phyloP scores from a whole-genome alignment of 768 basidiomycete genomes.

The Mycena alexandri region DNA sequence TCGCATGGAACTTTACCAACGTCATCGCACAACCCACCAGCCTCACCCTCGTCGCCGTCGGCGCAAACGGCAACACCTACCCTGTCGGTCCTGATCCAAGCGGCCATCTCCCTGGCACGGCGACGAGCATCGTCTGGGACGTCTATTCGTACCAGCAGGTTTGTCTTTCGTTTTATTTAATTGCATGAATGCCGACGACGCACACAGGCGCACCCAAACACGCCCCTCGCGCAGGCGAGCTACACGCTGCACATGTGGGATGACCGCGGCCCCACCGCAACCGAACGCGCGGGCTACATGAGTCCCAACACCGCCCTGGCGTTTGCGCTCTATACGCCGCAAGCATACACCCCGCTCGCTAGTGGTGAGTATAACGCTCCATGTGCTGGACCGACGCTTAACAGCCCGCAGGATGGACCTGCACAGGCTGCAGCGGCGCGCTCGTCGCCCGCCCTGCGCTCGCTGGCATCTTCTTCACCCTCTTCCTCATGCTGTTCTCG shows the following conservation, averaged over 20 bases:
- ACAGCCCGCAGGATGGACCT: constrained; percentile 37
- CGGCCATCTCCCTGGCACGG: constrained; percentile 77
- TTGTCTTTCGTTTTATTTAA: neutral
- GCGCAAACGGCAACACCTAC: constrained; percentile 91
- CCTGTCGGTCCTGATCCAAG: constrained; percentile 81
- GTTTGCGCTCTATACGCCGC: constrained; percentile 90
- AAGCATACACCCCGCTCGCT: constrained; percentile 73
- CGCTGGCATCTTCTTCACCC: constrained; percentile 64
- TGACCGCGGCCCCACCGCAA: constrained; percentile 78
- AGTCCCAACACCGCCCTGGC: constrained; percentile 75
- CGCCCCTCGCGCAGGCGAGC: constrained; percentile 78
- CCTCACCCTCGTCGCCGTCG: constrained; percentile 85
- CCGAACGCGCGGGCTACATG: constrained; percentile 72
- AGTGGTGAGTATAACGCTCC: constrained; percentile 54
- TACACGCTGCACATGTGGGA: constrained; percentile 89
- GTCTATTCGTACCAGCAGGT: constrained; percentile 75
- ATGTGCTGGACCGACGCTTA: neutral
- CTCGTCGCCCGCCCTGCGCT: constrained; percentile 66
- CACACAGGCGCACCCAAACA: constrained; percentile 55
- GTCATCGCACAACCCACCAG: constrained; percentile 77
- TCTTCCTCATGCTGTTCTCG: constrained; percentile 76
- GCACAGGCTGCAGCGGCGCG: constrained; percentile 37
- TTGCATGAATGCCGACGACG: neutral
- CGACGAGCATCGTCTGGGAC: constrained; percentile 85
- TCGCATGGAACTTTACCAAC: constrained; percentile 91